These are phyloP conservation scores for Blastocystis hominis DNA, from an alignment of 352 stramenopile genomes.

Conservation along the genomic window DNA sequence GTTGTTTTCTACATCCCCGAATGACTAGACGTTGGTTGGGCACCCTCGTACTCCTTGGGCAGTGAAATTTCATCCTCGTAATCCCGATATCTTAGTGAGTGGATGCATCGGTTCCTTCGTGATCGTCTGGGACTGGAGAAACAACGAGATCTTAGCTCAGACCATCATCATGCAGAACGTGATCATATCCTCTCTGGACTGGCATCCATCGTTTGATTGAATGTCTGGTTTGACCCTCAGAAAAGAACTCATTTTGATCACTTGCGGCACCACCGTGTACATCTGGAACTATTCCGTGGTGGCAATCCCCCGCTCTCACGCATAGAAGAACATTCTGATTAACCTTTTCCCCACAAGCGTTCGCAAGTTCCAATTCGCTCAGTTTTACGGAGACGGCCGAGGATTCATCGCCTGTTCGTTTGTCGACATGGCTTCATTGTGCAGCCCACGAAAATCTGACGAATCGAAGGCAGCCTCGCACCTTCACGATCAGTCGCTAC, in stretches of 20 bases:
- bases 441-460: not conserved
- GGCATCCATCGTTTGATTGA: not conserved
- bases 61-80: constrained; percentile 89
- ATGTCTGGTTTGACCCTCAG: not conserved
- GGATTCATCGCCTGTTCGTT: not conserved
- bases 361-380: constrained; percentile 5
- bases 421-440: too few species aligned
- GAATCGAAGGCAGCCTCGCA: not conserved
- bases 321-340: not conserved
- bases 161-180: constrained; percentile 32
- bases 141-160: not conserved
- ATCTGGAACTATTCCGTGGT: not conserved
- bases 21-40: constrained; percentile 65
- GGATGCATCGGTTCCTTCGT: constrained; percentile 91
- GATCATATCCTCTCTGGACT: constrained; percentile 29
- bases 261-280: constrained; percentile 34
- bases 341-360: constrained; percentile 9
- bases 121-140: constrained; percentile 66
- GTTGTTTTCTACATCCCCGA: not conserved
- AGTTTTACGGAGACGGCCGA: not conserved
- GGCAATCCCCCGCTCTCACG: not conserved
- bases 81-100: constrained; percentile 83
- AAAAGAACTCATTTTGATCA: constrained; percentile 21
- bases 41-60: constrained; percentile 84
- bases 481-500: constrained; percentile 12